Conservation (phyloP, 2,329 filamentous ascomycete genomes). For the Aspergillus caelatus region DNA sequence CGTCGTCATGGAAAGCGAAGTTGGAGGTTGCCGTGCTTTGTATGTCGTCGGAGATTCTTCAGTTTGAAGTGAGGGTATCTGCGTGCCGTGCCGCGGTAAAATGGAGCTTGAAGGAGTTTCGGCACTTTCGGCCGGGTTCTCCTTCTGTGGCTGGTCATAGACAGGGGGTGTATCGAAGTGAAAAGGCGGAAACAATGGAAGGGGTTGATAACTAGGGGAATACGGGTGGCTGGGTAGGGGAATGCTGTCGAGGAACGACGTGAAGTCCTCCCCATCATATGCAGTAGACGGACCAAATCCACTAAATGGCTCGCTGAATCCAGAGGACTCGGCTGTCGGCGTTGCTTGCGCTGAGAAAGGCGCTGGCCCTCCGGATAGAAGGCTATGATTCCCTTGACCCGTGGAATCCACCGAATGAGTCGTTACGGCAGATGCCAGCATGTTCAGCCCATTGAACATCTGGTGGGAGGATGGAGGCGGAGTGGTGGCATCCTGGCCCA, state of each 20-base stretch:
- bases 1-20: conserved; percentile 33
- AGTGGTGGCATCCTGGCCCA: conserved; percentile 1
- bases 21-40: conserved; percentile 30
- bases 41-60: conserved; percentile 30
- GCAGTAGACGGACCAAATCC: conserved; percentile 25
- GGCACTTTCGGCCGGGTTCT: conserved; percentile 12
- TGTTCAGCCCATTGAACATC: conserved; percentile 30
- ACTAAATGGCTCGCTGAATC: conserved; percentile 25
- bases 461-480: conserved; percentile 23
- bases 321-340: conserved; percentile 18
- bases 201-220: conserved; percentile 36
- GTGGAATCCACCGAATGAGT: conserved; percentile 20
- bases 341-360: conserved; percentile 13
- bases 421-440: conserved; percentile 32
- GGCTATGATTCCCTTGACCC: neutral
- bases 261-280: conserved; percentile 38
- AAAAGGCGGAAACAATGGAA: conserved; percentile 34
- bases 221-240: conserved; percentile 37
- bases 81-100: conserved; percentile 36
- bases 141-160: conserved; percentile 26
- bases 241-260: conserved; percentile 38
- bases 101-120: conserved; percentile 33
- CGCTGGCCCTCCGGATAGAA: conserved; percentile 16
- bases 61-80: conserved; percentile 36
- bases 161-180: conserved; percentile 27